Evolutionary conservation across 176 grass and related monocot genomes (phyloP).

Genomic region (Tillandsia fasciculata): DNA sequence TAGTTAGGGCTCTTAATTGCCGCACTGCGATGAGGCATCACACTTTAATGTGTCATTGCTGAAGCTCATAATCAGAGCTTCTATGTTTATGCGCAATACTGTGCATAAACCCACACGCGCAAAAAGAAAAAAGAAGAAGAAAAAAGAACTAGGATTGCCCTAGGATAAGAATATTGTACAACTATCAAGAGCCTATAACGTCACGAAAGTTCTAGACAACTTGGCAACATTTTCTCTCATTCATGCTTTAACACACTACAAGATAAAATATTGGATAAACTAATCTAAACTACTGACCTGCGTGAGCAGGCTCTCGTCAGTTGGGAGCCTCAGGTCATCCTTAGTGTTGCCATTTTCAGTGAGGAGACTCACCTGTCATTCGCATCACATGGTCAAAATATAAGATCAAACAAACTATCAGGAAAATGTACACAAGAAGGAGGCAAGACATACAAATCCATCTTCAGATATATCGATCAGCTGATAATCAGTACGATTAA

Average conservation of each 20-base stretch:
- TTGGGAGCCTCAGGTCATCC: conserved; percentile 44
- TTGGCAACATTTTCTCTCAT: no score
- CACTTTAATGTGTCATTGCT: no score
- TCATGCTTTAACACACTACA: background rate
- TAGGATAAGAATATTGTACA: no score
- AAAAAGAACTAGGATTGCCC: no score
- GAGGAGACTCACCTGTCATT: conserved; percentile 44
- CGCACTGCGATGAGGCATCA: no score
- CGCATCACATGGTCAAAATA: background rate
- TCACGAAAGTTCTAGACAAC: no score
- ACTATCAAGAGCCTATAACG: no score
- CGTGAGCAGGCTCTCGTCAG: conserved; percentile 24
- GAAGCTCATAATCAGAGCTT: no score
- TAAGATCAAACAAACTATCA: background rate
- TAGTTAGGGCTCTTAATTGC: no score
- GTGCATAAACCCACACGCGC: no score
- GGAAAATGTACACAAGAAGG: background rate
- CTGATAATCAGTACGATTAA: conserved; percentile 35
- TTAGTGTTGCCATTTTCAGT: conserved; percentile 41
- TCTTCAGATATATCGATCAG: conserved; percentile 57
- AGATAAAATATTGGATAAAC: background rate
- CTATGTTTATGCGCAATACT: no score
- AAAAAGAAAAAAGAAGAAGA: no score
- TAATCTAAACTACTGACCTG: conserved; percentile 18
- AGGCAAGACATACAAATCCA: conserved; percentile 33